These are phyloP conservation scores for Pontederia crassipes DNA, from an alignment of 176 grass and related monocot species.

Conservation along the genomic window DNA sequence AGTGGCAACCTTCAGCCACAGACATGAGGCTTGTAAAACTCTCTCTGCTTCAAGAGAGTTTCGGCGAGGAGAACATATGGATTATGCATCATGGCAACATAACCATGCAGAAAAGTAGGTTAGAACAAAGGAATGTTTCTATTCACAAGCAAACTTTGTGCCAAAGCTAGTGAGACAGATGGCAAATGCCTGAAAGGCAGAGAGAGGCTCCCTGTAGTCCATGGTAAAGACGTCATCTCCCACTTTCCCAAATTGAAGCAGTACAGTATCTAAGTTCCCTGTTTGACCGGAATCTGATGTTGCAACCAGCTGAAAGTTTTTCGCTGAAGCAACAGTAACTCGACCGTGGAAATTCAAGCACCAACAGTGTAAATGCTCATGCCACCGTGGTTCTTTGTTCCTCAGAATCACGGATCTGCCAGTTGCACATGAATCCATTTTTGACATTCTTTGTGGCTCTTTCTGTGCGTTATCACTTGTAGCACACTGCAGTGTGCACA, in stretches of 20 bases:
- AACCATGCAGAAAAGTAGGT: too few species aligned
- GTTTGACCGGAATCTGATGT: slow-evolving; percentile 19
- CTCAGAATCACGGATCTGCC: slow-evolving; percentile 26
- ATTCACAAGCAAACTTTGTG: slow-evolving; percentile 97
- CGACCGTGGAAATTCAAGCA: slow-evolving; percentile 92
- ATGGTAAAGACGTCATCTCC: slow-evolving; percentile 77
- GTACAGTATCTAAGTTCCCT: slow-evolving; percentile 51
- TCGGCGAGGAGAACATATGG: too few species aligned
- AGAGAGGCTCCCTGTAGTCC: slow-evolving; percentile 88
- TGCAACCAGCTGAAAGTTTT: slow-evolving; percentile 87
- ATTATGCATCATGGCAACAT: too few species aligned
- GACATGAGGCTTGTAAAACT: too few species aligned
- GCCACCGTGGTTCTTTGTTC: slow-evolving; percentile 92
- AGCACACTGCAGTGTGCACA: slow-evolving; percentile 8
- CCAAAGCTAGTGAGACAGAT: slow-evolving; percentile 95
- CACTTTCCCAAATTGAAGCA: slow-evolving; percentile 90
- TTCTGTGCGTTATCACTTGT: neutral
- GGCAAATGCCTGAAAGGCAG: slow-evolving; percentile 87
- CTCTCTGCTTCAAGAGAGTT: too few species aligned
- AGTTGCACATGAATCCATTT: neutral
- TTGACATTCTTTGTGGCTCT: neutral
- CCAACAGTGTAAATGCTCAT: slow-evolving; percentile 91
- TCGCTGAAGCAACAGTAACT: slow-evolving; percentile 78
- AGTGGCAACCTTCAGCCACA: too few species aligned
- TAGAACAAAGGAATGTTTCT: neutral